These are phyloP conservation scores for Fraxinus excelsior DNA, from an alignment of 257 asterid species.

Conservation along the genomic window DNA sequence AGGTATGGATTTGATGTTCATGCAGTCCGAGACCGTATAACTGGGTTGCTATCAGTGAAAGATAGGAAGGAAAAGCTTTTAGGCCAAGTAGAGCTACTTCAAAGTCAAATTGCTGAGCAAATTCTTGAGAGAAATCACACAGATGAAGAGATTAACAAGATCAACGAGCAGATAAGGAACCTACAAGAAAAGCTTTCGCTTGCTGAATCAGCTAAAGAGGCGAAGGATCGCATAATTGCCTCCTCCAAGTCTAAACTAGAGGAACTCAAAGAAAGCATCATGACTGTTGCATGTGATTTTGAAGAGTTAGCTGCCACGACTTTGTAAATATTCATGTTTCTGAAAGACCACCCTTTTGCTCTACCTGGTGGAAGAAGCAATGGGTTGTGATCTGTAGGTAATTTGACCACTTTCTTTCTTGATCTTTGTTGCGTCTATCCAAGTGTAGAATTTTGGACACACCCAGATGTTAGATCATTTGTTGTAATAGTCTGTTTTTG, in stretches of 20 bases:
- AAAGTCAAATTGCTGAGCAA: slow-evolving; percentile 31
- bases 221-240: slow-evolving; percentile 36
- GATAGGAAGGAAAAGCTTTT: slow-evolving; percentile 41
- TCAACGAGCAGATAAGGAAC: slow-evolving; percentile 42
- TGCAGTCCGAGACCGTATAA: slow-evolving; percentile 40
- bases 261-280: slow-evolving; percentile 32
- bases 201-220: slow-evolving; percentile 36
- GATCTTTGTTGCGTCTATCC: neutral
- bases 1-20: slow-evolving; percentile 63
- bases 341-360: neutral
- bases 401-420: neutral
- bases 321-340: neutral
- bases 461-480: neutral
- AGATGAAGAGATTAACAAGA: slow-evolving; percentile 45
- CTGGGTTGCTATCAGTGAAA: slow-evolving; percentile 33
- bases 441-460: neutral
- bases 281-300: slow-evolving; percentile 31
- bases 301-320: slow-evolving; percentile 28
- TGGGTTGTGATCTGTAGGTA: neutral
- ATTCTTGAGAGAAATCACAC: slow-evolving; percentile 30
- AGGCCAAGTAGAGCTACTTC: slow-evolving; percentile 26
- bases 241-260: slow-evolving; percentile 31
- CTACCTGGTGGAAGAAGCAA: neutral
- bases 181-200: slow-evolving; percentile 45
- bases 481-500: neutral